Evolutionary conservation across 1,284 basidiomycete genomes (phyloP).

Genomic region (Ganoderma sinense): DNA sequence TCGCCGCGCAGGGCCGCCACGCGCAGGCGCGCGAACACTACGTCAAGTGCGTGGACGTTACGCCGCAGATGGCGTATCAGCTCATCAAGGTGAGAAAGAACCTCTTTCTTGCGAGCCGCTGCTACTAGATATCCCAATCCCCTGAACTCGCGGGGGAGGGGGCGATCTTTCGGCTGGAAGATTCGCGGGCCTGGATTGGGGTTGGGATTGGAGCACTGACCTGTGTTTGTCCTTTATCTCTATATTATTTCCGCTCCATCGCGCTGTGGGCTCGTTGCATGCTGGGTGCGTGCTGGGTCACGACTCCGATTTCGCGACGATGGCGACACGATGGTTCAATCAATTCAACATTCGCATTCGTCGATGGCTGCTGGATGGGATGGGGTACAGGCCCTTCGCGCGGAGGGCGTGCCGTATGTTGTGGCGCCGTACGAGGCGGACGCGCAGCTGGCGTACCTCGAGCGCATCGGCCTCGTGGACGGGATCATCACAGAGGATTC

Average conservation of each 20-base stretch:
- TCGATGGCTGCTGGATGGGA: conserved; percentile 6
- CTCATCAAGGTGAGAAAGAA: conserved; percentile 89
- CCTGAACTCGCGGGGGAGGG: too few relatives aligned
- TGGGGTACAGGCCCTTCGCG: conserved; percentile 77
- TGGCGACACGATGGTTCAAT: neutral
- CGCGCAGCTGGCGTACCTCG: conserved; percentile 94
- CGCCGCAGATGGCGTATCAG: conserved; percentile 97
- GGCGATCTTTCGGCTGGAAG: conserved; percentile 15
- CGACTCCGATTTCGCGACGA: conserved; percentile 6
- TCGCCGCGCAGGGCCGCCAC: conserved; percentile 81
- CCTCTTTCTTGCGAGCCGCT: too few relatives aligned
- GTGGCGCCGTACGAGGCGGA: conserved; percentile 99
- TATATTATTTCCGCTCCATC: neutral
- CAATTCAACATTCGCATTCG: conserved; percentile 2
- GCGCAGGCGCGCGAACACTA: conserved; percentile 89
- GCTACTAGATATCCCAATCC: too few relatives aligned
- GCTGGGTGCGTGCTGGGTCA: neutral
- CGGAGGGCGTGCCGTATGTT: conserved; percentile 83
- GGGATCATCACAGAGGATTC: conserved; percentile 98
- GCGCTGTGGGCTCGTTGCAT: neutral
- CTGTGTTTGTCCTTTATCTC: neutral
- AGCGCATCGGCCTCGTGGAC: conserved; percentile 84
- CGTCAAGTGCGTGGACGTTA: conserved; percentile 94
- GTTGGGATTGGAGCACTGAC: conserved; percentile 6
- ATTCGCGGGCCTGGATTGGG: conserved; percentile 16